Evolutionary conservation across 31 red algal genomes (phyloP), one percentile per base, ranked within the genome.

Genomic region (Odonthalia washingtoniensis): DNA sequence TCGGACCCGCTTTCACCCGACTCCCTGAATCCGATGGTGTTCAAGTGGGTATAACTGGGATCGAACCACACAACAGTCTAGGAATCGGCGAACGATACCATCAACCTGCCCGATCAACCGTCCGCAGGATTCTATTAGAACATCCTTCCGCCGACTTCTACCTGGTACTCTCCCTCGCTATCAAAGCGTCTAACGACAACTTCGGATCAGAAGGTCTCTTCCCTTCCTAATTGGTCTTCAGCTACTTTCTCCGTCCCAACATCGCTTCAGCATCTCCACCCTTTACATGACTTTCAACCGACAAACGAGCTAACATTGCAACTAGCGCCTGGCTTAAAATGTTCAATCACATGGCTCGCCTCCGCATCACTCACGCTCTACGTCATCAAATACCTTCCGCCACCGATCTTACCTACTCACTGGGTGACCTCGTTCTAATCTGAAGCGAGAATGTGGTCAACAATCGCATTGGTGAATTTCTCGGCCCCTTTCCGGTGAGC

Each of bases 21-120:
- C 44, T 89, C 35, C 9, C 4, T 26, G 14, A 40, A 27, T 41
- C 49, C 49, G 21, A 36, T 53, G 61, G 45, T 5, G 44, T 89
- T 34, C 30, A 89, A 28, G 30, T 81, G 21, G 21, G 4, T 6
- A 27, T 39, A 12, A 57, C 77, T 12, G 77, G 86, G 5, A 74
- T 89, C 5, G 86, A 89, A 72, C 34, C 77, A 17, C 77, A 89
- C 42, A 33, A 9, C 5, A 34, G 72, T 72, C 31, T 89, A 14
- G 49, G 60, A 4, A 46, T 81, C 31, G 86, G 86, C 24, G 77
- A 89, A 72, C 75, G 86, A 12, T 89, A 89, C 69, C 86, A 80
- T 46, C 35, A 42, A 37, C 65, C 35, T 46, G 42, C 76, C 30
- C 46, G 88, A 16, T 40, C 37, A 6, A 83, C 49, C 12, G 78